These are phyloP conservation scores for Conoideocrella luteorostrata DNA, from an alignment of 2,329 filamentous ascomycete species.

Conservation along the genomic window DNA sequence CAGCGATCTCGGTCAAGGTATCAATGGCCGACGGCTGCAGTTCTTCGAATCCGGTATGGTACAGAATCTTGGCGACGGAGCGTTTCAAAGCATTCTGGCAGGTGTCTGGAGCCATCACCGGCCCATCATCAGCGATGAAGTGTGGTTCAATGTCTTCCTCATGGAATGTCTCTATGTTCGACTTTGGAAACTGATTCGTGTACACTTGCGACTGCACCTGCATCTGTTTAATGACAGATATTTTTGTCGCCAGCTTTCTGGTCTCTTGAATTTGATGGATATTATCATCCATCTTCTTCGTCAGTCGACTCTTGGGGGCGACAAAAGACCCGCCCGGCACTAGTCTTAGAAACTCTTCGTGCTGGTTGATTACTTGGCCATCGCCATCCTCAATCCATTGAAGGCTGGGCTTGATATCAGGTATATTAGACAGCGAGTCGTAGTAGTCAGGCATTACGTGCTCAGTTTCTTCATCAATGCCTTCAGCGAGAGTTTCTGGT, in stretches of 20 bases:
- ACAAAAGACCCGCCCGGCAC: slow-evolving; percentile 70
- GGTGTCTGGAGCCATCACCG: slow-evolving; percentile 76
- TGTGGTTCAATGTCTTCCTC: slow-evolving; percentile 85
- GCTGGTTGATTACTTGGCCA: slow-evolving; percentile 81
- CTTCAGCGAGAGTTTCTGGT: slow-evolving; percentile 80
- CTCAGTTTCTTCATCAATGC: slow-evolving; percentile 86
- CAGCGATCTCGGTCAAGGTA: slow-evolving; percentile 79
- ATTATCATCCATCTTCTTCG: slow-evolving; percentile 80
- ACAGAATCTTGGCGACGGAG: slow-evolving; percentile 90
- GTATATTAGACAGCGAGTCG: slow-evolving; percentile 76
- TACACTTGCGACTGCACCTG: slow-evolving; percentile 97
- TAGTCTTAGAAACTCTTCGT: slow-evolving; percentile 75
- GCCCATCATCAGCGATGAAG: slow-evolving; percentile 81
- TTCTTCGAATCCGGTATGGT: slow-evolving; percentile 94
- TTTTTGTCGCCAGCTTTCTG: slow-evolving; percentile 90
- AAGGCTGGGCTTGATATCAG: slow-evolving; percentile 71
- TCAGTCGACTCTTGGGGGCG: slow-evolving; percentile 65
- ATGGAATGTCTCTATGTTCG: slow-evolving; percentile 80
- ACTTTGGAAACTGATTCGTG: slow-evolving; percentile 96
- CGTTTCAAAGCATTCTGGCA: slow-evolving; percentile 81
- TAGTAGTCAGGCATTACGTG: slow-evolving; percentile 91
- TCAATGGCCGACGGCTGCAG: slow-evolving; percentile 93
- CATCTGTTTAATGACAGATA: slow-evolving; percentile 98
- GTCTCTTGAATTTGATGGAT: slow-evolving; percentile 96
- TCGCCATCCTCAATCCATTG: slow-evolving; percentile 87